Conservation (phyloP, 306 rosid genomes). For the Malus orientalis region DNA sequence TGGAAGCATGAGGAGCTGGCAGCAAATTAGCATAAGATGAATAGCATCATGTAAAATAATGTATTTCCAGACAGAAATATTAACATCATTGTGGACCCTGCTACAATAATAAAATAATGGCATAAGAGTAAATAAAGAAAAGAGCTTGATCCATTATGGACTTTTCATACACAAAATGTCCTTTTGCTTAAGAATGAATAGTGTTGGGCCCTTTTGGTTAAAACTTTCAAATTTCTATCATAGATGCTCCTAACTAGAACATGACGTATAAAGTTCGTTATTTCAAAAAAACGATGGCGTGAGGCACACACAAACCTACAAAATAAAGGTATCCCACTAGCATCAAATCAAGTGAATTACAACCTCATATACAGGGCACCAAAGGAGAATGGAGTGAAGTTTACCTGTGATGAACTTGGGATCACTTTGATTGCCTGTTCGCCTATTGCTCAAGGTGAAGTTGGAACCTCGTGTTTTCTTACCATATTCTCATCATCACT, state of each 20-base stretch:
- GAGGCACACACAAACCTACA: slow-evolving; percentile 60
- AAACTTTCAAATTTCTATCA: no score
- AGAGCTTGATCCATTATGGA: no score
- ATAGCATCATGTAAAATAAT: no score
- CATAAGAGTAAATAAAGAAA: no score
- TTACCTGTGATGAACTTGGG: slow-evolving; percentile 87
- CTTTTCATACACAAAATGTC: no score
- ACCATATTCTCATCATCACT: neutral
- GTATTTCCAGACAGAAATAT: no score
- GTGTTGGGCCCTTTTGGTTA: no score
- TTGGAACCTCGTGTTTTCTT: neutral
- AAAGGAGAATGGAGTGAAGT: slow-evolving; percentile 79
- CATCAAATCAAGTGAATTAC: slow-evolving; percentile 91
- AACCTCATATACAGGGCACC: slow-evolving; percentile 81
- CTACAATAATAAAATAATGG: no score
- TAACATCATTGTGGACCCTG: no score
- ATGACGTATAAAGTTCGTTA: neutral
- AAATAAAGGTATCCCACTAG: slow-evolving; percentile 80
- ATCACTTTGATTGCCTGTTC: slow-evolving; percentile 84
- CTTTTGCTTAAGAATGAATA: no score
- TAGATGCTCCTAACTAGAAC: neutral
- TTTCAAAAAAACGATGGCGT: slow-evolving; percentile 62
- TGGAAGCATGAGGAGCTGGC: no score
- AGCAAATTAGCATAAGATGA: no score
- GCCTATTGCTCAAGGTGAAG: slow-evolving; percentile 86